Conservation (phyloP, 768 basidiomycete genomes). For the Mycena leptocephala region DNA sequence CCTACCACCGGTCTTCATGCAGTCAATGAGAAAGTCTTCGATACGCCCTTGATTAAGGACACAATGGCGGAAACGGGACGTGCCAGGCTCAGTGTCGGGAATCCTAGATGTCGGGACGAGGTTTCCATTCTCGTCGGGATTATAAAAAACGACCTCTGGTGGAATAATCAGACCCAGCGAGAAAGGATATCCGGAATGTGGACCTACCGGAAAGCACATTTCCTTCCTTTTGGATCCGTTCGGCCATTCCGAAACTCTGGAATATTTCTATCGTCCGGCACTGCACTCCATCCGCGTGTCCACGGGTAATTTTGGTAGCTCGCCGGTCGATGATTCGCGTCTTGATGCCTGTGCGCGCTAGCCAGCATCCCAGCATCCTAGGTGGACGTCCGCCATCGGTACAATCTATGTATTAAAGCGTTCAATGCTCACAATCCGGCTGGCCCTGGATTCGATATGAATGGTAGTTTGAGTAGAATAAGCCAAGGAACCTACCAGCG, state of each 20-base stretch:
- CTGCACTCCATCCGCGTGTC: constrained; percentile 72
- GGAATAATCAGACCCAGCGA: background rate
- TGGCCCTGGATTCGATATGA: constrained; percentile 12
- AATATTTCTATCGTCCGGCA: constrained; percentile 70
- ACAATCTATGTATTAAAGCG: background rate
- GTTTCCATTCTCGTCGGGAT: constrained; percentile 27
- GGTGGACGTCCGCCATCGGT: background rate
- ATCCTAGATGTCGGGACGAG: constrained; percentile 27
- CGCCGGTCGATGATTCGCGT: constrained; percentile 67
- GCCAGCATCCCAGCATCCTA: constrained; percentile 42
- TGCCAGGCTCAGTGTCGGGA: constrained; percentile 32
- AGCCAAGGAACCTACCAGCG: constrained; percentile 21
- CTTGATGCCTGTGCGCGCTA: constrained; percentile 60
- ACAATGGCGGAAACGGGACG: constrained; percentile 41
- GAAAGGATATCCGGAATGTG: background rate
- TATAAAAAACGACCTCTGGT: constrained; percentile 32
- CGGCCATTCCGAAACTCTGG: constrained; percentile 47
- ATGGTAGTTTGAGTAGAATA: background rate
- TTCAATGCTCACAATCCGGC: constrained; percentile 31
- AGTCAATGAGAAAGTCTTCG: constrained; percentile 59
- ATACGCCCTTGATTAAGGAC: constrained; percentile 61
- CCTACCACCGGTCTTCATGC: constrained; percentile 46
- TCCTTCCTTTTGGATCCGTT: constrained; percentile 26
- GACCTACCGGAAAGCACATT: constrained; percentile 26
- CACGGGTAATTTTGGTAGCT: constrained; percentile 47